Evolutionary conservation across 2,329 filamentous ascomycete genomes (phyloP).

Genomic region (Talaromyces marneffei): DNA sequence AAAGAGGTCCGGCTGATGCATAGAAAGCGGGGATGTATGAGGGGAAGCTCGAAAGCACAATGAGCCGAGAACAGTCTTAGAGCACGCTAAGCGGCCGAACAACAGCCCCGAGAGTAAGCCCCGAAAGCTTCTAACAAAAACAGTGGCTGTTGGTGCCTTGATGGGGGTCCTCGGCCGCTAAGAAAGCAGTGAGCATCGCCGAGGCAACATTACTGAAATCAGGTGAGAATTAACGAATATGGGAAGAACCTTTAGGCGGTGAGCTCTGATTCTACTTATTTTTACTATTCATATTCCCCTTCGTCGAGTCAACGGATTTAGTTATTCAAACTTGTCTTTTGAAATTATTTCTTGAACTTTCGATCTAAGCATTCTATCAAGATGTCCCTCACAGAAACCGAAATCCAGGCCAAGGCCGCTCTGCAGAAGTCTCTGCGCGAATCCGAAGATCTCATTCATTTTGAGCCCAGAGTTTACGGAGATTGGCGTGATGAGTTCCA

Average conservation of each 20-base stretch:
- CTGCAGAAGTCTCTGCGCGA: conserved; percentile 8
- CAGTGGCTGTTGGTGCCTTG: neutral
- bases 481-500: conserved; percentile 42
- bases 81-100: neutral
- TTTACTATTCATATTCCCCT: conserved; percentile 4
- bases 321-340: neutral
- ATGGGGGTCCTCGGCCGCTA: conserved; percentile 1
- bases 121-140: neutral
- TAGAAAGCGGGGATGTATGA: conserved; percentile 4
- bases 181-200: neutral
- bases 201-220: conserved; percentile 3
- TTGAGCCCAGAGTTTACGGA: conserved; percentile 21
- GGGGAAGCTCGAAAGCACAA: neutral
- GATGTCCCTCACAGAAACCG: conserved; percentile 11
- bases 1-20: neutral
- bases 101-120: conserved; percentile 1
- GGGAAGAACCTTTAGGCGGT: neutral
- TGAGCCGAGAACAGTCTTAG: neutral
- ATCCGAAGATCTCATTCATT: conserved; percentile 15
- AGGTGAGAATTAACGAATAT: neutral
- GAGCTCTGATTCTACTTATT: neutral
- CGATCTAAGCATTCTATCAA: neutral
- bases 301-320: neutral
- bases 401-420: conserved; percentile 8
- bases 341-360: neutral